These are phyloP conservation scores for Vitis hybrid DNA, from an alignment of 177 flowering plant genomes.

Conservation along the genomic window DNA sequence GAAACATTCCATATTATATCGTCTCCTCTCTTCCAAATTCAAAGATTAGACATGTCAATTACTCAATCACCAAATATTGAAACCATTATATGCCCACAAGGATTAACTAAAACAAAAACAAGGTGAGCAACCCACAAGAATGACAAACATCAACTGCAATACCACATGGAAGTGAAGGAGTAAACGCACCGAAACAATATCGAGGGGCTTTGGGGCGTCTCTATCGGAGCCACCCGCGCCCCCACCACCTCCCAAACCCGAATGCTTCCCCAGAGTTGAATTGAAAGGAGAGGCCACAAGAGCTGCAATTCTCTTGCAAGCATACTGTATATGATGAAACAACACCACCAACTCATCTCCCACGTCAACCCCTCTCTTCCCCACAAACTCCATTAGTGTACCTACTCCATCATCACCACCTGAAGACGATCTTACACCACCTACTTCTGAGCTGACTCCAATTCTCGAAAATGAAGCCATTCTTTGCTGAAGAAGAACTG, in stretches of 20 bases:
- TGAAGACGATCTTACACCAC: slow-evolving; percentile 3
- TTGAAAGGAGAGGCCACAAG: slow-evolving; percentile 88
- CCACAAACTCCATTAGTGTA: slow-evolving; percentile 69
- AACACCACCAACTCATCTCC: slow-evolving; percentile 82
- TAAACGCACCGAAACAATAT: slow-evolving; percentile 69
- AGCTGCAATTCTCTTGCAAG: slow-evolving; percentile 86
- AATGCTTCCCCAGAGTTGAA: slow-evolving; percentile 46
- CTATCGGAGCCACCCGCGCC: slow-evolving; percentile 29
- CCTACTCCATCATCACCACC: slow-evolving; percentile 23
- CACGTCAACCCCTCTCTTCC: slow-evolving; percentile 55
- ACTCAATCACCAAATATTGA: too few species aligned
- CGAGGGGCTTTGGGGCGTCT: slow-evolving; percentile 93
- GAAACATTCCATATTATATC: too few species aligned
- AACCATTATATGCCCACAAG: too few species aligned
- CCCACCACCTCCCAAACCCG: slow-evolving; percentile 21
- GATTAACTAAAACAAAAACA: background rate
- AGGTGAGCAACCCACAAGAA: background rate
- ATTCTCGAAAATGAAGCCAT: slow-evolving; percentile 37
- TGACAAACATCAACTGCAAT: background rate
- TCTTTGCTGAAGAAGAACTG: background rate
- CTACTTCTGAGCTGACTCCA: slow-evolving; percentile 14
- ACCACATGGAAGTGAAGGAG: background rate
- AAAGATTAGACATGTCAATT: too few species aligned
- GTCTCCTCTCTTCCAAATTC: too few species aligned
- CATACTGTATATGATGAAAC: slow-evolving; percentile 73